Percentiles rank a stretch among this genome's conserved stretches.
phyloP scores from a whole-genome alignment of 805 yeast species.

The Starmerella tilneyi region DNA sequence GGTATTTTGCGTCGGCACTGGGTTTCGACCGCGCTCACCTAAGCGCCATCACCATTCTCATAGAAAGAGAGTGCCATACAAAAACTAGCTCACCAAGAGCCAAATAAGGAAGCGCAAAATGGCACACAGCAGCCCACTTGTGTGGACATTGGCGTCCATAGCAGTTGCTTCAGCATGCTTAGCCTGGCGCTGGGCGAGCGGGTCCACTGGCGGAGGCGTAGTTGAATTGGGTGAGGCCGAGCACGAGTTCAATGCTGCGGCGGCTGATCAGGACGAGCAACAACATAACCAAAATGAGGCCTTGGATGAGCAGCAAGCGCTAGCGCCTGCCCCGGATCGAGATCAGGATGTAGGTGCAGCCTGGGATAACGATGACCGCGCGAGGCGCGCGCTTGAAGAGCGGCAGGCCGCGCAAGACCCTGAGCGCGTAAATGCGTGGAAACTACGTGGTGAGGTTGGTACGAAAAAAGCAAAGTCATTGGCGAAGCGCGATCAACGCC shows the following conservation, averaged over 20 bases:
- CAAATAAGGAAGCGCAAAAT: not conserved
- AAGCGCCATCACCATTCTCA: not conserved
- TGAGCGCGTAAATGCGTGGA: slow-evolving; percentile 23
- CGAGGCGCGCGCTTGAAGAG: slow-evolving; percentile 21
- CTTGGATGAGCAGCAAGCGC: not conserved
- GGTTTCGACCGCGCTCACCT: not conserved
- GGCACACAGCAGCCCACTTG: not conserved
- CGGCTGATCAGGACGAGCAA: not conserved
- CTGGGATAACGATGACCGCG: slow-evolving; percentile 19
- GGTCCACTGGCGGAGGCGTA: not conserved
- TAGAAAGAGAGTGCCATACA: no score
- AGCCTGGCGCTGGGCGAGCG: not conserved
- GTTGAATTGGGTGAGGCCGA: slow-evolving; percentile 13
- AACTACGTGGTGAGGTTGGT: slow-evolving; percentile 27
- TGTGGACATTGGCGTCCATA: slow-evolving; percentile 1
- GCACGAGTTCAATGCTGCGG: not conserved
- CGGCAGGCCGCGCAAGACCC: slow-evolving; percentile 19
- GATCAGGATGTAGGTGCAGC: slow-evolving; percentile 15
- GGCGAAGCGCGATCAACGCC: slow-evolving; percentile 29
- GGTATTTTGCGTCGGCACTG: no score
- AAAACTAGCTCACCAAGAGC: no score
- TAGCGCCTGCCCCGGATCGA: not conserved
- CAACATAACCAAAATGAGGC: not conserved
- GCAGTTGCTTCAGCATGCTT: slow-evolving; percentile 1
- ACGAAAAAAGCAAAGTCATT: slow-evolving; percentile 31